Percentiles rank a stretch among this genome's conserved stretches.
These are phyloP conservation scores for Xerophyta viscosa DNA, from an alignment of 106 monocot species.

Conservation along the genomic window DNA sequence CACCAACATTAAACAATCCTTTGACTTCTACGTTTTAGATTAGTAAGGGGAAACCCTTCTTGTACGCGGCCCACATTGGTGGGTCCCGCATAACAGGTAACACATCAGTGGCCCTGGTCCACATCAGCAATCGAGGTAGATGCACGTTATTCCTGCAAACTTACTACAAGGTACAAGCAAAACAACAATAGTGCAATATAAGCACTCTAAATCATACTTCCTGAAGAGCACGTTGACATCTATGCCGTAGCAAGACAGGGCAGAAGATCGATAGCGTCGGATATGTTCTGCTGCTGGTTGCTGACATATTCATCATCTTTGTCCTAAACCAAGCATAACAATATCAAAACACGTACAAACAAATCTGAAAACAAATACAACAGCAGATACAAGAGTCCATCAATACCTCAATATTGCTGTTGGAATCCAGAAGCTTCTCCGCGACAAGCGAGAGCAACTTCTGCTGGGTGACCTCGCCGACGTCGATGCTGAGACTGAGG, in stretches of 20 bases:
- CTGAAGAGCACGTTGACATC: slow-evolving; percentile 92
- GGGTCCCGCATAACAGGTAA: no score
- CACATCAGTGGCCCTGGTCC: no score
- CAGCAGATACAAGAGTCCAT: not conserved
- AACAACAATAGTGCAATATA: not conserved
- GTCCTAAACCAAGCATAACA: slow-evolving; percentile 17
- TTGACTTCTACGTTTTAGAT: no score
- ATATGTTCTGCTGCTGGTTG: slow-evolving; percentile 85
- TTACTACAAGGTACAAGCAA: no score
- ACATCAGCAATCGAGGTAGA: no score
- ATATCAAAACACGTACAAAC: not conserved
- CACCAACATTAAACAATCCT: not conserved
- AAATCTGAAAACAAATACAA: not conserved
- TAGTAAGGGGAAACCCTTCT: no score
- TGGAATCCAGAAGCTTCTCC: slow-evolving; percentile 72
- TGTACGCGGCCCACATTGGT: no score
- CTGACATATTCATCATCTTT: slow-evolving; percentile 71
- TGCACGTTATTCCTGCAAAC: no score
- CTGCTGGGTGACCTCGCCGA: slow-evolving; percentile 56
- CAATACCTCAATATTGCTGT: slow-evolving; percentile 64
- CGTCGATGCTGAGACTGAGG: slow-evolving; percentile 51
- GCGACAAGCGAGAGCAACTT: slow-evolving; percentile 82
- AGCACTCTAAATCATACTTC: slow-evolving; percentile 34
- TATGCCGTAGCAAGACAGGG: slow-evolving; percentile 75
- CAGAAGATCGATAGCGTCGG: slow-evolving; percentile 91